Base-by-base conservation (phyloP, 2,329 filamentous ascomycete species). In the Chaetomiaceae sp. region DNA sequence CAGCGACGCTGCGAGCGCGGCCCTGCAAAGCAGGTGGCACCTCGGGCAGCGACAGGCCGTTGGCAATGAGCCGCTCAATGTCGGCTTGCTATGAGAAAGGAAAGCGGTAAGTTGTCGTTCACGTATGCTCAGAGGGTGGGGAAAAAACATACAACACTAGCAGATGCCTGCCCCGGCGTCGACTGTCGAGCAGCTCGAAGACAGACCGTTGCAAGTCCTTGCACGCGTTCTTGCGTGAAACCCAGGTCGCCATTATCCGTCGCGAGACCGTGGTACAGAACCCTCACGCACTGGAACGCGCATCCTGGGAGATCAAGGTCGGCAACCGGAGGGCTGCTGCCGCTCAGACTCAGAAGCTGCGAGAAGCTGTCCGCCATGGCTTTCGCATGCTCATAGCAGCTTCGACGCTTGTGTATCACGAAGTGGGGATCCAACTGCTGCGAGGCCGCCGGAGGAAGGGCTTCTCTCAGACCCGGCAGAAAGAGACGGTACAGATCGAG, bases 361-460 rank as follows among this genome's bases (percentile, higher is more conserved):
- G 74, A 68, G 57, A 82, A 81, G 58, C 81, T 81, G 41, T 76
- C 75, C 6, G 76, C 73, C 75, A 81, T 80, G 25, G 76, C 75
- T 30, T 75, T 65, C 8, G 78, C 76, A 54, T 82, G 78, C 45
- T 80, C 75, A 34, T 76, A 75, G 51, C 78, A 79, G 54, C 76
- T 75, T 3, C 71, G 68, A 37, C 74, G 75, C 53, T 77, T 80
- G 57, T 75, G 72, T 36, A 41, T 57, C 27, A 79, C 71, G 51
- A 80, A 80, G 2, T 67, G 67, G 9, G 72, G 72, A 42, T 78
- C 75, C 3, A 81, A 67, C 52, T 70, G 71, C 46, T 70, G 71
- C 9, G 80, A 66, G 11, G 69, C 68, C 0, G 69, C 63, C 6
- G 69, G 69, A 2, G 77, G 71, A 0, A 81, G 66, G 0, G 77